These are phyloP conservation scores for Monsonia emarginata DNA, from an alignment of 441 rosid genomes.

Conservation along the genomic window DNA sequence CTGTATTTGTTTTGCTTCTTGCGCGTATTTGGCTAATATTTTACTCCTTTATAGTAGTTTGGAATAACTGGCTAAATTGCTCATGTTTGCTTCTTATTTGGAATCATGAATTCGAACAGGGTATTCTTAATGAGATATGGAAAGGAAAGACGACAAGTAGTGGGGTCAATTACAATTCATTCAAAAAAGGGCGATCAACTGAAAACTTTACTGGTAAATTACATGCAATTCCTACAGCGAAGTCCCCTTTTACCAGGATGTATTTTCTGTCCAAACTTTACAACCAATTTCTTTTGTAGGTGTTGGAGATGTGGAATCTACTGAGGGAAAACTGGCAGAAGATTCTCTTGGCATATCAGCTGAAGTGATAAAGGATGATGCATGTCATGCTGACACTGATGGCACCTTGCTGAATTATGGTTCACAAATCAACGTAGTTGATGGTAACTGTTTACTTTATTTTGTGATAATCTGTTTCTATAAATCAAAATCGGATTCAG, in stretches of 20 bases:
- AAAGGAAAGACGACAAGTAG: constrained; percentile 58
- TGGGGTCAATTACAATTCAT: constrained; percentile 36
- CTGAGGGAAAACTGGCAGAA: constrained; percentile 27
- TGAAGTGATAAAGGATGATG: constrained; percentile 25
- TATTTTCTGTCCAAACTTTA: not conserved
- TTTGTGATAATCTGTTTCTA: not conserved
- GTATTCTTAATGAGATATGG: constrained; percentile 52
- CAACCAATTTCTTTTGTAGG: constrained; percentile 6
- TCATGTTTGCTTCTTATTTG: not conserved
- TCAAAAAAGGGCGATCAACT: constrained; percentile 36
- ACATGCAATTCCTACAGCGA: not conserved
- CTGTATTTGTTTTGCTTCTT: not conserved
- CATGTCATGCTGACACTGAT: constrained; percentile 17
- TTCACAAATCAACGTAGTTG: constrained; percentile 11
- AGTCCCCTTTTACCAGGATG: not conserved
- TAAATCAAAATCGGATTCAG: not conserved
- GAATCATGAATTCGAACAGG: constrained; percentile 29
- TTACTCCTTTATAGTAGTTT: not conserved
- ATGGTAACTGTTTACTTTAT: constrained; percentile 23
- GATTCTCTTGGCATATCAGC: constrained; percentile 20
- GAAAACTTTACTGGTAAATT: constrained; percentile 35
- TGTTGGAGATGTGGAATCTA: constrained; percentile 24
- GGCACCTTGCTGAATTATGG: constrained; percentile 18
- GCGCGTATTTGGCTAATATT: not conserved
- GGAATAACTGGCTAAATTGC: not conserved